phyloP scores from a whole-genome alignment of 805 yeast species.

The Candida suzukii region DNA sequence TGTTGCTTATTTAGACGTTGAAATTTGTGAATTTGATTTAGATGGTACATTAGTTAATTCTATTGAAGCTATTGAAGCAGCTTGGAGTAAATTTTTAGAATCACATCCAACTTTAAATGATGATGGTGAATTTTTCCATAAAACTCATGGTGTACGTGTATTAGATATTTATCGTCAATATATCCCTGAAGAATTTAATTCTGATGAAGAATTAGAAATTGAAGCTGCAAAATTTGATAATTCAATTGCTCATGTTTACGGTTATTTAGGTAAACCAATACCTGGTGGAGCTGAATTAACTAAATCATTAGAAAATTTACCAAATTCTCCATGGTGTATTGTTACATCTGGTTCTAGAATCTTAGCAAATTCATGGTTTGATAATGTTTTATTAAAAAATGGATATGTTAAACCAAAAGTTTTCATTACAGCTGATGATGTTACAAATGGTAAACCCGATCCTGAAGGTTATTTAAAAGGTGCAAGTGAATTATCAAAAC shows the following conservation, averaged over 20 bases:
- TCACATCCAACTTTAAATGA: slow-evolving; percentile 46
- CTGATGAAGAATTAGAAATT: slow-evolving; percentile 9
- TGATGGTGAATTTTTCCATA: slow-evolving; percentile 50
- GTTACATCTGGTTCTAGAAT: slow-evolving; percentile 79
- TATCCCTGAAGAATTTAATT: slow-evolving; percentile 38
- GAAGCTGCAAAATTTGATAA: slow-evolving; percentile 42
- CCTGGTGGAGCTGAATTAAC: slow-evolving; percentile 69
- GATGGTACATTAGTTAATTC: slow-evolving; percentile 86
- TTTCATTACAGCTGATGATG: slow-evolving; percentile 79
- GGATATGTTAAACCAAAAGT: slow-evolving; percentile 48
- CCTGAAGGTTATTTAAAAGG: slow-evolving; percentile 76
- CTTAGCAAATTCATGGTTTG: slow-evolving; percentile 76
- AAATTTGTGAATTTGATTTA: slow-evolving; percentile 57
- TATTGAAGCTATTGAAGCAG: slow-evolving; percentile 73
- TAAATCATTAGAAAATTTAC: slow-evolving; percentile 32
- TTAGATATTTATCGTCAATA: slow-evolving; percentile 67
- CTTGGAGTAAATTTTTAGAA: slow-evolving; percentile 72
- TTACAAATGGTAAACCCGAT: slow-evolving; percentile 80
- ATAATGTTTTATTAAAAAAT: slow-evolving; percentile 47
- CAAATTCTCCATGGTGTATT: slow-evolving; percentile 70
- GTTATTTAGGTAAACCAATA: slow-evolving; percentile 66
- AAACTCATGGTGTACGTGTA: slow-evolving; percentile 81
- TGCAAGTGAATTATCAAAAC: slow-evolving; percentile 37
- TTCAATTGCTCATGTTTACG: slow-evolving; percentile 63
- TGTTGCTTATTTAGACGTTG: neutral